Percentiles rank a stretch among this genome's conserved stretches.
phyloP scores from a whole-genome alignment of 2,329 filamentous ascomycete species.

The Ploettnerulaceae sp. region DNA sequence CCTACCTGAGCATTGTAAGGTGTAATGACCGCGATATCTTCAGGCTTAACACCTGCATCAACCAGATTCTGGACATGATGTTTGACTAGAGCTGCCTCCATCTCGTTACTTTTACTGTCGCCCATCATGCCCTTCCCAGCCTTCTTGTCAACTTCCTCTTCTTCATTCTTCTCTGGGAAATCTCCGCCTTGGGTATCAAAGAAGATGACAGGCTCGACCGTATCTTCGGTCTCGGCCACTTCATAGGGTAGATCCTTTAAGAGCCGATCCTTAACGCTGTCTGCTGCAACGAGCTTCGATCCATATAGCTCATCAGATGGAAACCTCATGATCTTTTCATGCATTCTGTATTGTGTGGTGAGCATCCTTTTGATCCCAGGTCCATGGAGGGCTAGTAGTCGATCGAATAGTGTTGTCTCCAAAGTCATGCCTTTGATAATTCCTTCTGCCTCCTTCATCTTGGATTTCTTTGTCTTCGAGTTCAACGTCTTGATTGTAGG shows the following conservation, averaged over 20 bases:
- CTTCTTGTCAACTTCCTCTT: constrained; percentile 52
- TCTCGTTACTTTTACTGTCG: constrained; percentile 86
- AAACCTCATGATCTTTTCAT: constrained; percentile 91
- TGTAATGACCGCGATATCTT: constrained; percentile 89
- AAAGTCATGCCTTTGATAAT: constrained; percentile 56
- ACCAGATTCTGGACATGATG: constrained; percentile 73
- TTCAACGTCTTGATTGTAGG: constrained; percentile 86
- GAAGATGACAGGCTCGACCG: constrained; percentile 80
- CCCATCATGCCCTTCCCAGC: constrained; percentile 48
- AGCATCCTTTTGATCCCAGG: constrained; percentile 85
- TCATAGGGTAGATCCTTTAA: constrained; percentile 74
- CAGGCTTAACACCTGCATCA: constrained; percentile 70
- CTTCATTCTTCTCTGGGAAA: constrained; percentile 77
- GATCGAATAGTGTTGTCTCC: constrained; percentile 89
- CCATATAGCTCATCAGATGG: constrained; percentile 88
- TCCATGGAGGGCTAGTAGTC: constrained; percentile 77
- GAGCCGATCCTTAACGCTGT: constrained; percentile 68
- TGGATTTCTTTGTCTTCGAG: constrained; percentile 38
- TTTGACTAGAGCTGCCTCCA: constrained; percentile 77
- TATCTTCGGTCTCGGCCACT: constrained; percentile 78
- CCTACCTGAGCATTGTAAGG: constrained; percentile 89
- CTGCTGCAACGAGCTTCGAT: constrained; percentile 72
- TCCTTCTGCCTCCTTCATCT: constrained; percentile 36
- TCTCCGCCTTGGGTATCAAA: constrained; percentile 95
- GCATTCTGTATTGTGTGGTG: constrained; percentile 97